Evolutionary conservation across 768 basidiomycete genomes (phyloP), one percentile per base, ranked within the genome.

Genomic region (Dentipellis fragilis): DNA sequence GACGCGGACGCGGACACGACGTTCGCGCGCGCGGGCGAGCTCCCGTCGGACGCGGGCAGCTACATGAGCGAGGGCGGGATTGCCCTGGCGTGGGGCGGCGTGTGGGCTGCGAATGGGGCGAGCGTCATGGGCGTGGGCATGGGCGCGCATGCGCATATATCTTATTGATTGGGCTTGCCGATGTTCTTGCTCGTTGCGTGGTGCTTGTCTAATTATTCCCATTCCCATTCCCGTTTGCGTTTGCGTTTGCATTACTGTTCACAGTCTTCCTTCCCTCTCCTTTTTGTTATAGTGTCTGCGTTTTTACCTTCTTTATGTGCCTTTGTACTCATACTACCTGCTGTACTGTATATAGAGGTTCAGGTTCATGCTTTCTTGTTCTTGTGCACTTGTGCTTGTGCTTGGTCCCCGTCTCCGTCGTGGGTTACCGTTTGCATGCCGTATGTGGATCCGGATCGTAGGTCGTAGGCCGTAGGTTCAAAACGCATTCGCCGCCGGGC

Each of bases 11-110:
- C 29, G 55, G 60, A 56, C 52, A 38, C 52, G 23, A 54, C 61
- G 59, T 62, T 60, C 52, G 56, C 59, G 38, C 58, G 57, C 54
- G 61, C 61, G n/a, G 52, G 58, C 52, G 58, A 59, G 58, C 29
- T 49, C 14, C 23, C 39, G 14, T 23, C 16, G 6, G 16, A 29
- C 17, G 54, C 10, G 9, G 21, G 35, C 35, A 46, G 47, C n/a
- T 36, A 12, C 16, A 10, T 54, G 16, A 14, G 52, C 40, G 54
- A 54, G 21, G 61, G 59, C 49, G 61, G 61, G 56, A 62, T 62
- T 6, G 35, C 54, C 21, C 47, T 53, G n/a, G 58, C 51, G 40
- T 62, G 61, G 61, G 55, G 47, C 38, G 56, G 59, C 36, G 52
- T 51, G 46, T 60, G 60, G 60, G 55, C 51, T 35, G 56, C 56